Percentiles rank a stretch among this genome's conserved stretches.
These are phyloP conservation scores for Lactarius sp. DNA, from an alignment of 768 basidiomycete genomes.

Conservation along the genomic window DNA sequence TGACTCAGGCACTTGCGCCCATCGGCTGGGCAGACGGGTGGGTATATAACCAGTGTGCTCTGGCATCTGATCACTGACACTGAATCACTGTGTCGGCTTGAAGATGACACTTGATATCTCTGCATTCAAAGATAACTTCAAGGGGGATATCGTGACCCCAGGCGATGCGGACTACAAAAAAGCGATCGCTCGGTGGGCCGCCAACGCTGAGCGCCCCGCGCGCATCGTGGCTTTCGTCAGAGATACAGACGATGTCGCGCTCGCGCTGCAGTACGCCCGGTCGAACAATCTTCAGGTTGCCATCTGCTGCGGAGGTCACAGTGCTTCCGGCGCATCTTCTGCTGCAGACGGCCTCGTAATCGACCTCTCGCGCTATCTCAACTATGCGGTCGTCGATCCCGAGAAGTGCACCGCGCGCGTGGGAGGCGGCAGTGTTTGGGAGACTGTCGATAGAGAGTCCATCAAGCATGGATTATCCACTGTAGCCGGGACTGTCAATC, in stretches of 20 bases:
- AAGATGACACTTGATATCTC: constrained; percentile 23
- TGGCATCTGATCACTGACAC: no score
- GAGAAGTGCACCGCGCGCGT: constrained; percentile 39
- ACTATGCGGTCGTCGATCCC: constrained; percentile 37
- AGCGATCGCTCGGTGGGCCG: constrained; percentile 43
- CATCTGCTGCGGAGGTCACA: constrained; percentile 48
- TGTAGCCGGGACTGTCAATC: constrained; percentile 45
- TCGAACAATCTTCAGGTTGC: constrained; percentile 37
- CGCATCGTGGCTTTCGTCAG: constrained; percentile 42
- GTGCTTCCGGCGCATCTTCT: constrained; percentile 41
- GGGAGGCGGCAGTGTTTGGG: constrained; percentile 46
- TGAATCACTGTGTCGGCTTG: no score
- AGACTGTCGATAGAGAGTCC: constrained; percentile 40
- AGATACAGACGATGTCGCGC: constrained; percentile 38
- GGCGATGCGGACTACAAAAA: constrained; percentile 35
- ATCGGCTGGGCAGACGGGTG: no score
- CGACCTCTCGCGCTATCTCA: constrained; percentile 43
- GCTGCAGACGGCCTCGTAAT: constrained; percentile 45
- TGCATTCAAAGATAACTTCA: constrained; percentile 30
- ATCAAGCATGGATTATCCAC: constrained; percentile 44
- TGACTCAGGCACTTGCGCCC: no score
- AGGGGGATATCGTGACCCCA: constrained; percentile 42
- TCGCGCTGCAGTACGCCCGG: constrained; percentile 37
- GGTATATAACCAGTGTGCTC: no score
- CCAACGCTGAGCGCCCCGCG: constrained; percentile 38